These are phyloP conservation scores for Didymosphaeria variabile DNA, from an alignment of 2,329 filamentous ascomycete genomes.

Conservation along the genomic window DNA sequence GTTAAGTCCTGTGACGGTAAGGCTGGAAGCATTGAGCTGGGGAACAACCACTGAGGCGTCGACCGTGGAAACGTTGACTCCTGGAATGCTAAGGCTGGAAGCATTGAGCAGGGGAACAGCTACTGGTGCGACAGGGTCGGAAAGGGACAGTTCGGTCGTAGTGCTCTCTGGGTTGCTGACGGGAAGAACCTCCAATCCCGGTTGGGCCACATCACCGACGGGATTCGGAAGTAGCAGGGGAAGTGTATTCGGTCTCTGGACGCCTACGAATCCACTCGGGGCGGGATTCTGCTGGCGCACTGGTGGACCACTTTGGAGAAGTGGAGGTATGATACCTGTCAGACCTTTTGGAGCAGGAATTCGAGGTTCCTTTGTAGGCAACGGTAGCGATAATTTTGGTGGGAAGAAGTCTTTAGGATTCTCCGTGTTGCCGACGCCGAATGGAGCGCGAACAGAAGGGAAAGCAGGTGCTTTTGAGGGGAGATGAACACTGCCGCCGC, in stretches of 20 bases:
- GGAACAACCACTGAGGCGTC: neutral
- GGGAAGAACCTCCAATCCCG: neutral
- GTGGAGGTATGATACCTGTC: constrained; percentile 3
- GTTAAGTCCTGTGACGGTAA: too few species aligned
- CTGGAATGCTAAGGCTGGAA: too few species aligned
- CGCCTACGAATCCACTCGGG: neutral
- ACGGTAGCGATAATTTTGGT: neutral
- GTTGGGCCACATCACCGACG: neutral
- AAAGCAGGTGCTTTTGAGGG: neutral
- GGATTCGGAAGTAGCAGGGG: neutral
- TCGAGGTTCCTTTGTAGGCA: neutral
- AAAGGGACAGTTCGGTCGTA: neutral
- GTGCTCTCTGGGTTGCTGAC: neutral
- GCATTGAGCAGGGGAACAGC: neutral
- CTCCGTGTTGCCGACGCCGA: constrained; percentile 2
- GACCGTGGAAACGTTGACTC: neutral
- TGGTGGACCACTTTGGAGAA: neutral
- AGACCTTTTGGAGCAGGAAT: neutral
- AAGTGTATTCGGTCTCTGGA: neutral
- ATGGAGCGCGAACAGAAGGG: neutral
- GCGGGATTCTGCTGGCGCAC: neutral
- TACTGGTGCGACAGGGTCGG: neutral
- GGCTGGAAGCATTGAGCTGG: neutral
- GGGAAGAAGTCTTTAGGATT: neutral
- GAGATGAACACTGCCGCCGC: neutral